phyloP scores from a whole-genome alignment of 805 yeast genomes.

The Sugiyamaella smithiae region DNA sequence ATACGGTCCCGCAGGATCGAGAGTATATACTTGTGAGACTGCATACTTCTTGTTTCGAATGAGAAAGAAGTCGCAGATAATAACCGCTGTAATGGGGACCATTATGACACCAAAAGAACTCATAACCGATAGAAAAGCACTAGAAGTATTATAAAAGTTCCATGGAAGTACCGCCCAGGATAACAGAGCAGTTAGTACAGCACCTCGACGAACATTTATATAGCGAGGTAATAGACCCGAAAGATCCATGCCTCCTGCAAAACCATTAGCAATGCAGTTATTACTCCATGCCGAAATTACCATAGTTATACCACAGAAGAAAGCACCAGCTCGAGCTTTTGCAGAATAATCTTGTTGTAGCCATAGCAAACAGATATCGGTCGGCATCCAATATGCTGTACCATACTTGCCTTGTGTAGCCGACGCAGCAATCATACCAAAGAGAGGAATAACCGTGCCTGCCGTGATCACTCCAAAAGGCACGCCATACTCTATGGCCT shows the following conservation, averaged over 20 bases:
- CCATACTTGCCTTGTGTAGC: slow-evolving; percentile 42
- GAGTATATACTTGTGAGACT: slow-evolving; percentile 41
- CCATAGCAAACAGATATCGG: slow-evolving; percentile 40
- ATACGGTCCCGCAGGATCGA: slow-evolving; percentile 21
- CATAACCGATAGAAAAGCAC: slow-evolving; percentile 38
- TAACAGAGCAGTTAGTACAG: slow-evolving; percentile 28
- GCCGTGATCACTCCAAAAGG: slow-evolving; percentile 38
- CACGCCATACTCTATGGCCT: slow-evolving; percentile 41
- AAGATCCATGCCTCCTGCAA: slow-evolving; percentile 51
- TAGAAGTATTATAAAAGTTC: slow-evolving; percentile 38
- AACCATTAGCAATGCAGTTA: slow-evolving; percentile 37
- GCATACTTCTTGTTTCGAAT: slow-evolving; percentile 40
- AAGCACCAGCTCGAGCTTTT: slow-evolving; percentile 25
- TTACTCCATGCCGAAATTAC: slow-evolving; percentile 9
- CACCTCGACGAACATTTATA: slow-evolving; percentile 46
- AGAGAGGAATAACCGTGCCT: slow-evolving; percentile 47
- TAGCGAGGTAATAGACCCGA: slow-evolving; percentile 45
- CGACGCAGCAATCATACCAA: slow-evolving; percentile 48
- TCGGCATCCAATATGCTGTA: slow-evolving; percentile 47
- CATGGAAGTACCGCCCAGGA: slow-evolving; percentile 38
- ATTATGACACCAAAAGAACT: slow-evolving; percentile 40
- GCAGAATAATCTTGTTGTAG: slow-evolving; percentile 37
- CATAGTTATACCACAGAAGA: slow-evolving; percentile 34
- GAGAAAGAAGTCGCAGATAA: slow-evolving; percentile 40
- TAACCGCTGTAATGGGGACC: slow-evolving; percentile 40